Evolutionary conservation across 1,139 yeast species (phyloP).

Genomic region (Blastobotrys aristatus): DNA sequence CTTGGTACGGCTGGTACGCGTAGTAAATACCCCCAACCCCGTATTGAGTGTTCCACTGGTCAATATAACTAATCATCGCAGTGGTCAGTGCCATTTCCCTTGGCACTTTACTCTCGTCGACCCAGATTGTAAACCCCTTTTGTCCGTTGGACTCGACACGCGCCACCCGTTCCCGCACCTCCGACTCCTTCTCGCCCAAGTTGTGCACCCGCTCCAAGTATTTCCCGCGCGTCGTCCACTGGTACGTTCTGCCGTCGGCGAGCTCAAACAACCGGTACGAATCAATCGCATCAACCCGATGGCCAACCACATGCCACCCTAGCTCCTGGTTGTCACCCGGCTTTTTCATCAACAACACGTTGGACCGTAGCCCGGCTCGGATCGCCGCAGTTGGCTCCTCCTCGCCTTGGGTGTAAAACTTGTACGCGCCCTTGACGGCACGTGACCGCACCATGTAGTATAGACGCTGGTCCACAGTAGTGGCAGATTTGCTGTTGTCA

Average conservation of each 20-base stretch:
- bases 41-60: slow-evolving; percentile 60
- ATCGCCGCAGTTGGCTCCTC: slow-evolving; percentile 55
- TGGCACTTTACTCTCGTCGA: slow-evolving; percentile 51
- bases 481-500: slow-evolving; percentile 39
- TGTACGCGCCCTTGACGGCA: slow-evolving; percentile 61
- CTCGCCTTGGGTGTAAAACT: slow-evolving; percentile 48
- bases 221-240: slow-evolving; percentile 59
- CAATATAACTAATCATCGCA: slow-evolving; percentile 55
- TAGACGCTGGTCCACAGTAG: slow-evolving; percentile 35
- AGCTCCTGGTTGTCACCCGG: slow-evolving; percentile 50
- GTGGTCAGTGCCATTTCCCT: slow-evolving; percentile 54
- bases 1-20: slow-evolving; percentile 47
- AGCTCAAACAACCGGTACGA: slow-evolving; percentile 54
- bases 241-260: slow-evolving; percentile 55
- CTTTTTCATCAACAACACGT: slow-evolving; percentile 46
- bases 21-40: slow-evolving; percentile 60
- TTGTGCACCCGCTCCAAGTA: slow-evolving; percentile 53
- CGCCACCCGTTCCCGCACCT: slow-evolving; percentile 56
- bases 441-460: slow-evolving; percentile 55
- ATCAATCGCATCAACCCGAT: slow-evolving; percentile 58
- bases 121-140: slow-evolving; percentile 48
- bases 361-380: slow-evolving; percentile 57
- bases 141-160: slow-evolving; percentile 44
- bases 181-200: slow-evolving; percentile 57
- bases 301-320: slow-evolving; percentile 61